Percentiles rank a stretch among this genome's conserved stretches.
phyloP scores from a whole-genome alignment of 2,329 filamentous ascomycete genomes.

The Hirsutella minnesotensis region DNA sequence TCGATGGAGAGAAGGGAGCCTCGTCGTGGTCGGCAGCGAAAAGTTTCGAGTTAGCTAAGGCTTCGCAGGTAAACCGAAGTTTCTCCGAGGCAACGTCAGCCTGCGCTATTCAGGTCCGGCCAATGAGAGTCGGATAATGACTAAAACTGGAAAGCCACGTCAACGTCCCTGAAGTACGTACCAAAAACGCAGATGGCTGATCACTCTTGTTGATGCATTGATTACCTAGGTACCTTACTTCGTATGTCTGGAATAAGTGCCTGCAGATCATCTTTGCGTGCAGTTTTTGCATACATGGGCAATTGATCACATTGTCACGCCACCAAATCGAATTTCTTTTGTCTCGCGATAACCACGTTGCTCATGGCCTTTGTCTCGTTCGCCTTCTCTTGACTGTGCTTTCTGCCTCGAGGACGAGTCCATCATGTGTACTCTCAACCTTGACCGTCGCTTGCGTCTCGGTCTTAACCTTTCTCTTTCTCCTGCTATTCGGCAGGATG shows the following conservation, averaged over 20 bases:
- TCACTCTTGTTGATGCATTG: too few species aligned
- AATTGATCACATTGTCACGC: too few species aligned
- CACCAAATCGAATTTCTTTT: too few species aligned
- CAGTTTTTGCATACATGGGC: too few species aligned
- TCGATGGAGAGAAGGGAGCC: constrained; percentile 4
- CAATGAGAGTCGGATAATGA: not conserved
- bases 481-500: constrained; percentile 6
- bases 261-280: too few species aligned
- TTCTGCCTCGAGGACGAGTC: constrained; percentile 10
- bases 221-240: too few species aligned
- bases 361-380: constrained; percentile 6
- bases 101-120: not conserved
- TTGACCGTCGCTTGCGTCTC: constrained; percentile 9
- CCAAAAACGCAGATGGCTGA: too few species aligned
- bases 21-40: not conserved
- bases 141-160: not conserved
- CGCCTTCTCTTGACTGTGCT: constrained; percentile 17
- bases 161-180: too few species aligned
- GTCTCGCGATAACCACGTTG: not conserved
- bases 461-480: constrained; percentile 9
- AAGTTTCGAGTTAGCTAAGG: not conserved
- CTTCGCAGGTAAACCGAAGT: not conserved
- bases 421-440: constrained; percentile 11
- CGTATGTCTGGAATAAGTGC: too few species aligned
- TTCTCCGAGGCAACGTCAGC: not conserved